These are phyloP conservation scores for Phlyctochytrium arcticum DNA, from an alignment of 192 early-diverging fungal genomes.

Conservation along the genomic window DNA sequence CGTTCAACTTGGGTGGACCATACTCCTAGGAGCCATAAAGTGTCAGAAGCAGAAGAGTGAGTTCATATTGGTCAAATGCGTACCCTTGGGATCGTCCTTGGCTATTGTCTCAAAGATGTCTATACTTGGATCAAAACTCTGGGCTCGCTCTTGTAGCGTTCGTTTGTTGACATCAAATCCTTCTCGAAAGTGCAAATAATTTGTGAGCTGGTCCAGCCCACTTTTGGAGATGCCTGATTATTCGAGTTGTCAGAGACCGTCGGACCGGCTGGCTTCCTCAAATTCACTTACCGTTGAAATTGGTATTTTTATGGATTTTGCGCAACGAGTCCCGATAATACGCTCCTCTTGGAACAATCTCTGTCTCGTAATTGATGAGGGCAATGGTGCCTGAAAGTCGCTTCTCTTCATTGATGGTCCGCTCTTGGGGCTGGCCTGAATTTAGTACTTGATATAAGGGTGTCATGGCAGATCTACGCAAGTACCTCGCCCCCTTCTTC, in stretches of 20 bases:
- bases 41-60: background rate
- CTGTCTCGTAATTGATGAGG: conserved; percentile 47
- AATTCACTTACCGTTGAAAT: conserved; percentile 36
- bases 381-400: conserved; percentile 40
- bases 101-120: conserved; percentile 53
- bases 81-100: conserved; percentile 48
- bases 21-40: conserved; percentile 26
- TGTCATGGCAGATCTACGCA: background rate
- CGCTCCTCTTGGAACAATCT: conserved; percentile 51
- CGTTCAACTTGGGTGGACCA: conserved; percentile 49
- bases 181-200: conserved; percentile 51
- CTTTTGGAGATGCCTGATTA: conserved; percentile 29
- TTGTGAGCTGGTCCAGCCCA: conserved; percentile 42
- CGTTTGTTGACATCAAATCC: conserved; percentile 50
- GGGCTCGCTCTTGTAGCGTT: conserved; percentile 40
- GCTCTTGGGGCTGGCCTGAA: too few relatives aligned
- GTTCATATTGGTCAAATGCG: background rate
- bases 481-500: conserved; percentile 24
- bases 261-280: background rate
- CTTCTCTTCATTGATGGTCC: conserved; percentile 47
- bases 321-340: conserved; percentile 45
- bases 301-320: conserved; percentile 35
- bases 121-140: conserved; percentile 47
- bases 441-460: too few relatives aligned
- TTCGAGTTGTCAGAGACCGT: background rate